A percentile compares a stretch with the other conserved stretches of the same genome.
phyloP scores from a whole-genome alignment of 2,329 filamentous ascomycete species.

The Epichloe uncinata region DNA sequence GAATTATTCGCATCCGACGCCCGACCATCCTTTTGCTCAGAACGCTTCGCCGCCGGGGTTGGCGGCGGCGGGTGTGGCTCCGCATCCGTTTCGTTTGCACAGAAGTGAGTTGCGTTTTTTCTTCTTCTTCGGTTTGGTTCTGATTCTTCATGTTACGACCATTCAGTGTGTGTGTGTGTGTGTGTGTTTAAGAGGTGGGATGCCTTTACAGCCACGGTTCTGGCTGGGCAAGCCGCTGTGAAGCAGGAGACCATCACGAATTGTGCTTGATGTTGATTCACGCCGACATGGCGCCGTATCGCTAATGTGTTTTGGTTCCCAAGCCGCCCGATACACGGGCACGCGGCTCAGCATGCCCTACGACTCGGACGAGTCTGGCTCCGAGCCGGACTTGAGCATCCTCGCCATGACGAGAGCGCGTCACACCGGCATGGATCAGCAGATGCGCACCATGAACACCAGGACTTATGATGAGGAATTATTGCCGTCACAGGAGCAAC shows the following conservation, averaged over 20 bases:
- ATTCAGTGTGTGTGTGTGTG: background rate
- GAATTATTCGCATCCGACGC: conserved; percentile 10
- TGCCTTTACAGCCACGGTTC: too few species aligned
- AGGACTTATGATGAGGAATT: conserved; percentile 18
- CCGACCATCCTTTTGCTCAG: conserved; percentile 5
- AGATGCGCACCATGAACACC: conserved; percentile 12
- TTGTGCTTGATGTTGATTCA: too few species aligned
- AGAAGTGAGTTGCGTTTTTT: conserved; percentile 18
- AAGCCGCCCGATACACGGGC: conserved; percentile 17
- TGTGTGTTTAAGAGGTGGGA: too few species aligned
- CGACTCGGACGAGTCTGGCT: conserved; percentile 23
- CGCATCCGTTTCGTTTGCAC: conserved; percentile 25
- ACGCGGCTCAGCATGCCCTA: conserved; percentile 24
- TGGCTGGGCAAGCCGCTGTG: too few species aligned
- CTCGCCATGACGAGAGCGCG: conserved; percentile 21
- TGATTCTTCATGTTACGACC: background rate
- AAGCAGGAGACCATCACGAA: too few species aligned
- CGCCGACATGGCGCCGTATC: background rate
- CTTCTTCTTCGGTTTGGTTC: background rate
- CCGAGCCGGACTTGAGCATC: conserved; percentile 25
- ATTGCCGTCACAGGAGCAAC: conserved; percentile 17
- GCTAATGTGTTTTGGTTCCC: conserved; percentile 6
- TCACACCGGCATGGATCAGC: conserved; percentile 12
- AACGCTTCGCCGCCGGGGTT: conserved; percentile 7
- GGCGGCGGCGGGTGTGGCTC: conserved; percentile 14